phyloP scores from a whole-genome alignment of 2,329 filamentous ascomycete species.

The Dendryphion nanum region DNA sequence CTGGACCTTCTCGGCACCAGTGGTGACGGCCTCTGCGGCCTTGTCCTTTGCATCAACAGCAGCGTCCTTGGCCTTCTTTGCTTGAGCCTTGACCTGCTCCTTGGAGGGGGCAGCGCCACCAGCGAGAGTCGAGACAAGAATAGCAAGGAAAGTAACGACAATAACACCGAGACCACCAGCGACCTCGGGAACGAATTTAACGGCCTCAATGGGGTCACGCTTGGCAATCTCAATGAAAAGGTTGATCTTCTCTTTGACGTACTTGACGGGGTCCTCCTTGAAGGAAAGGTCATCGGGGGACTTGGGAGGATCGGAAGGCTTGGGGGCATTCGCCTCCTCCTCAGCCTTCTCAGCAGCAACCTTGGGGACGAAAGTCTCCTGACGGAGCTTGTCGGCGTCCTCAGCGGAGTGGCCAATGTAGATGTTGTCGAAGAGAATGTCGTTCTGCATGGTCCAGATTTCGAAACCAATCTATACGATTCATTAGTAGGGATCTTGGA shows the following conservation, averaged over 20 bases:
- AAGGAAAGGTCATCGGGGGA: constrained; percentile 79
- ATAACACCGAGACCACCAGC: constrained; percentile 75
- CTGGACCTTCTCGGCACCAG: constrained; percentile 73
- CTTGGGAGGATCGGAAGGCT: constrained; percentile 63
- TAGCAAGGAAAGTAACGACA: constrained; percentile 65
- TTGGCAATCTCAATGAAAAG: constrained; percentile 84
- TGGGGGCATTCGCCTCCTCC: constrained; percentile 77
- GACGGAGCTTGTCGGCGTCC: constrained; percentile 84
- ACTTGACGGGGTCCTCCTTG: constrained; percentile 83
- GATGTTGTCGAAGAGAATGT: constrained; percentile 99
- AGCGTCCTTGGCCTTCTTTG: constrained; percentile 73
- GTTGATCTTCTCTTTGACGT: constrained; percentile 88
- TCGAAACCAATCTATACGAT: constrained; percentile 82
- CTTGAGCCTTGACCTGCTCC: constrained; percentile 67
- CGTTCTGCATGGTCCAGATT: constrained; percentile 99
- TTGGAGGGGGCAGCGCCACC: constrained; percentile 64
- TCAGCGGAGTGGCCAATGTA: constrained; percentile 97
- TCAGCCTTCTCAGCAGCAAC: constrained; percentile 75
- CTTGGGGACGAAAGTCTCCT: constrained; percentile 91
- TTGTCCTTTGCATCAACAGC: constrained; percentile 66
- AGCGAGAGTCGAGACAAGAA: constrained; percentile 67
- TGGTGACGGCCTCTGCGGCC: constrained; percentile 62
- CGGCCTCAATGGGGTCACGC: constrained; percentile 77
- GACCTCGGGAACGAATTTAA: constrained; percentile 89
- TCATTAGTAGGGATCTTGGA: constrained; percentile 11